These are phyloP conservation scores for Ceratocystis cacaofunesta DNA, from an alignment of 2,329 filamentous ascomycete species.

Conservation along the genomic window DNA sequence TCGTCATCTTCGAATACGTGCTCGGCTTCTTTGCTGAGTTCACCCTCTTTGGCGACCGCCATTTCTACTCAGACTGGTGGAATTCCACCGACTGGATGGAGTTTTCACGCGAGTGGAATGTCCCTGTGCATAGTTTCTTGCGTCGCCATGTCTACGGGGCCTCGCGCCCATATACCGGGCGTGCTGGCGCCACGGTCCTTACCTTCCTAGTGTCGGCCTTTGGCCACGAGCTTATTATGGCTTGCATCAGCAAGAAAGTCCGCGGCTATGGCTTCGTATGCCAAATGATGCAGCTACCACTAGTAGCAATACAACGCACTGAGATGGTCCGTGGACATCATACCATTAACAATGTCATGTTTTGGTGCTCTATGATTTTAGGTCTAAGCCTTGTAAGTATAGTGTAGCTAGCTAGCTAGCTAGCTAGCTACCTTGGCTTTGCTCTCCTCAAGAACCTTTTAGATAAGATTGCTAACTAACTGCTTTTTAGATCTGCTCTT, in stretches of 20 bases:
- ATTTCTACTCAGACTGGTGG: slow-evolving; percentile 76
- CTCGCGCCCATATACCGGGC: slow-evolving; percentile 60
- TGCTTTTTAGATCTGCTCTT: slow-evolving; percentile 32
- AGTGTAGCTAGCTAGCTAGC: no score
- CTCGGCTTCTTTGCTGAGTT: slow-evolving; percentile 91
- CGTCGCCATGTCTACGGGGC: slow-evolving; percentile 87
- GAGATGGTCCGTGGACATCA: slow-evolving; percentile 57
- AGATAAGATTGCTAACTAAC: neutral
- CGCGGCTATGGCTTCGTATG: slow-evolving; percentile 84
- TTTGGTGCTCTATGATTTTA: slow-evolving; percentile 85
- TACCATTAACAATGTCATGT: slow-evolving; percentile 75
- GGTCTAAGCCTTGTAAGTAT: slow-evolving; percentile 52
- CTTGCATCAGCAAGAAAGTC: slow-evolving; percentile 93
- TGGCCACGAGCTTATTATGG: slow-evolving; percentile 92
- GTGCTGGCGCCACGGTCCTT: slow-evolving; percentile 64
- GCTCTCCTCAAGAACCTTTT: neutral
- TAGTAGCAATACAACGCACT: slow-evolving; percentile 79
- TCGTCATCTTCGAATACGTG: slow-evolving; percentile 96
- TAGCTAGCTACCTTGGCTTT: neutral
- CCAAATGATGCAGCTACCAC: slow-evolving; percentile 94
- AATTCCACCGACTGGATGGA: slow-evolving; percentile 82
- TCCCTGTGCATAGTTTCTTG: slow-evolving; percentile 93
- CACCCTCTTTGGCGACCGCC: slow-evolving; percentile 79
- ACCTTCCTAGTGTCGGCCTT: slow-evolving; percentile 84
- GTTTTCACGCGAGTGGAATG: slow-evolving; percentile 92